These are phyloP conservation scores for Rhododendron vialii DNA, from an alignment of 148 eudicot species.

Conservation along the genomic window DNA sequence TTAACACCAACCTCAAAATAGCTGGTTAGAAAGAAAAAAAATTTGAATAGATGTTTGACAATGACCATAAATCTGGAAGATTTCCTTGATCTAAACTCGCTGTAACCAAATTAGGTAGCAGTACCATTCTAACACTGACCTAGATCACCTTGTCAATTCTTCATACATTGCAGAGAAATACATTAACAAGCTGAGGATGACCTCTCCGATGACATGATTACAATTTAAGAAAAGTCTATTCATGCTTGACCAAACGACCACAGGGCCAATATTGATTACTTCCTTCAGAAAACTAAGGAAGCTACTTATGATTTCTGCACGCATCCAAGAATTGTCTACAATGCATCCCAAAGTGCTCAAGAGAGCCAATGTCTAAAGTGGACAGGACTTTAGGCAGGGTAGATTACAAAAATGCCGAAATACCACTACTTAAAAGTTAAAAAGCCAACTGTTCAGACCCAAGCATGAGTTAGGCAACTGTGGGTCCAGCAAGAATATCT, in stretches of 20 bases:
- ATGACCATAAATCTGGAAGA: background rate
- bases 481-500: background rate
- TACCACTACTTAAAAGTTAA: background rate
- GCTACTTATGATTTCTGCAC: background rate
- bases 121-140: background rate
- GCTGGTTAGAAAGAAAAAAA: background rate
- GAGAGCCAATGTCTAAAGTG: background rate
- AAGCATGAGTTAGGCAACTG: background rate
- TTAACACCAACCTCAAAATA: slow-evolving; percentile 3
- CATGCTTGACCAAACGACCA: background rate
- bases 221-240: background rate
- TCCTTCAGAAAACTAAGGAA: background rate
- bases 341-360: background rate
- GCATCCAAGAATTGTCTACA: background rate
- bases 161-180: background rate
- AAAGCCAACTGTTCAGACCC: background rate
- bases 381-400: background rate
- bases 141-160: background rate
- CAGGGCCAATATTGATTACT: background rate
- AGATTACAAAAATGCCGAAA: background rate
- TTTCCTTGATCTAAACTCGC: background rate
- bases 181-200: background rate
- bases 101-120: background rate
- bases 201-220: background rate
- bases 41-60: background rate